phyloP scores from a whole-genome alignment of 2,329 filamentous ascomycete species.

The Pseudocercospora musae region DNA sequence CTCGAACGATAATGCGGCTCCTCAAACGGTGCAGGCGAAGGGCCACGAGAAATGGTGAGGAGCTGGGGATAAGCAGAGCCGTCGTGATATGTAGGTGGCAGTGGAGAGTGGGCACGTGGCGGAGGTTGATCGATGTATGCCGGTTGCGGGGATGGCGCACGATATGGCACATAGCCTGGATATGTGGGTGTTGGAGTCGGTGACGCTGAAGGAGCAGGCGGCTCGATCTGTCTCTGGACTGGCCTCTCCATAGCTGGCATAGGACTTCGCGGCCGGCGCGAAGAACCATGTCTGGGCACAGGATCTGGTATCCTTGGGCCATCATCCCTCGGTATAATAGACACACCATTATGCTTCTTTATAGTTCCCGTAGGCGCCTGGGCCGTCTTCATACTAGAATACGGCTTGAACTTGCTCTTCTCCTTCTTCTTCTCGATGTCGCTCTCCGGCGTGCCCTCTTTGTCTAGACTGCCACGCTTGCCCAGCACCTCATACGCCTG shows the following conservation, averaged over 20 bases:
- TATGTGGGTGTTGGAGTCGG: constrained; percentile 38
- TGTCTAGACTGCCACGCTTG: constrained; percentile 25
- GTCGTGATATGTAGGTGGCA: constrained; percentile 36
- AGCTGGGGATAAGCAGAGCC: constrained; percentile 35
- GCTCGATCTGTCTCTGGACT: background rate
- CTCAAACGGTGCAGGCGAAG: constrained; percentile 32
- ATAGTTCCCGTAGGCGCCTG: constrained; percentile 35
- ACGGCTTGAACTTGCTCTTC: constrained; percentile 45
- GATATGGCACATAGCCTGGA: constrained; percentile 27
- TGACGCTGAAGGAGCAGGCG: constrained; percentile 37
- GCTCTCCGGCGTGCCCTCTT: constrained; percentile 31
- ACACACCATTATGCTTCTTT: constrained; percentile 24
- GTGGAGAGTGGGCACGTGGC: constrained; percentile 43
- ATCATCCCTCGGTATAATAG: constrained; percentile 24
- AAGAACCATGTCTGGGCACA: constrained; percentile 28
- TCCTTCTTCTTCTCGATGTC: constrained; percentile 32
- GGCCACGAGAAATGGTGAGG: constrained; percentile 25
- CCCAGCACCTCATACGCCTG: constrained; percentile 53
- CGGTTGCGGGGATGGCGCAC: constrained; percentile 31
- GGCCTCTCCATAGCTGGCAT: constrained; percentile 21
- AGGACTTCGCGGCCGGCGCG: constrained; percentile 25
- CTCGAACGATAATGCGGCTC: constrained; percentile 25
- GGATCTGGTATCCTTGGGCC: constrained; percentile 34
- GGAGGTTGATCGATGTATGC: constrained; percentile 35
- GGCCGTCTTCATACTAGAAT: constrained; percentile 51